A percentile compares a stretch with the other conserved stretches of the same genome.
Evolutionary conservation across 495 filamentous ascomycete genomes (phyloP).

Genomic region (Corynascus novoguineensis): DNA sequence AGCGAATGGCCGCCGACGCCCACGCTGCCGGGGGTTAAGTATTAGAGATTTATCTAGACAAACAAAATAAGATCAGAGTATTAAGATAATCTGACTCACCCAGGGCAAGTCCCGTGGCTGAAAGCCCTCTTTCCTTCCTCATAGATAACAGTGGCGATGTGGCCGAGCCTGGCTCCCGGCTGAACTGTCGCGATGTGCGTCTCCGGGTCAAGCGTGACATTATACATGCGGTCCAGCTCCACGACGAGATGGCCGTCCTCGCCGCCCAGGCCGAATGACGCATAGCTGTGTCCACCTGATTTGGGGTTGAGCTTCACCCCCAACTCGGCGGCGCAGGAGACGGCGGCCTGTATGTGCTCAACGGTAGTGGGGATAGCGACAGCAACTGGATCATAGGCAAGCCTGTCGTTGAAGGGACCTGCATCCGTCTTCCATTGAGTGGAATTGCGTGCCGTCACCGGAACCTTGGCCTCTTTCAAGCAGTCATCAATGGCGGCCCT

Average conservation of each 20-base stretch:
- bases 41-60: not conserved
- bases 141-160: slow-evolving; percentile 36
- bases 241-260: slow-evolving; percentile 45
- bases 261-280: slow-evolving; percentile 42
- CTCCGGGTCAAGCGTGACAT: slow-evolving; percentile 34
- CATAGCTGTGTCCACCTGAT: slow-evolving; percentile 45
- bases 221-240: slow-evolving; percentile 40
- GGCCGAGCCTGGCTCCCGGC: slow-evolving; percentile 37
- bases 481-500: slow-evolving; percentile 39
- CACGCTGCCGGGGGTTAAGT: slow-evolving; percentile 28
- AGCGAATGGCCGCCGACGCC: slow-evolving; percentile 41
- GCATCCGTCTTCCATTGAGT: slow-evolving; percentile 37
- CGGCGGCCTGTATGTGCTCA: slow-evolving; percentile 39
- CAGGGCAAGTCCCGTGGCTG: slow-evolving; percentile 44
- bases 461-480: slow-evolving; percentile 31
- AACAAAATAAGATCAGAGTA: not conserved
- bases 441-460: slow-evolving; percentile 29
- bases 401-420: slow-evolving; percentile 35
- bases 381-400: slow-evolving; percentile 11
- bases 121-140: slow-evolving; percentile 40
- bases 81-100: slow-evolving; percentile 29
- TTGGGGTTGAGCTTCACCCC: slow-evolving; percentile 42
- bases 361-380: slow-evolving; percentile 39
- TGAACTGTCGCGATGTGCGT: slow-evolving; percentile 39
- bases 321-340: slow-evolving; percentile 37